Conservation (phyloP, 2,329 filamentous ascomycete genomes). For the Beauveria brongniartii region DNA sequence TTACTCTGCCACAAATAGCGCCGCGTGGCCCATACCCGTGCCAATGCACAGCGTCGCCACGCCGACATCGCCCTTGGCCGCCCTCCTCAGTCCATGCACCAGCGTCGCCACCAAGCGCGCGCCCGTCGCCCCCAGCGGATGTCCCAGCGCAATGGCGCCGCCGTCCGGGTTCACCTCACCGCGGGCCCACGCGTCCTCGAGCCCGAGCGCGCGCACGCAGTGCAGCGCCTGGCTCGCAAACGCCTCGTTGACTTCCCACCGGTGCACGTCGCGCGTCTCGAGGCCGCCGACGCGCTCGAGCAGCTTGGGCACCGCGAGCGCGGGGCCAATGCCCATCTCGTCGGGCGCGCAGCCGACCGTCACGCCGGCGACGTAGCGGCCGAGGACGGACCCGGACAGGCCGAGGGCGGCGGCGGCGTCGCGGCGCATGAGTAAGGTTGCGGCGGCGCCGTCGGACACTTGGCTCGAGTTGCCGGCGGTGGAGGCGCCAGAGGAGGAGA, state of each 20-base stretch:
- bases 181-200: constrained; percentile 53
- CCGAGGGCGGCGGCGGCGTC: constrained; percentile 69
- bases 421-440: constrained; percentile 76
- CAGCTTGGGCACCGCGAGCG: constrained; percentile 75
- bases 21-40: constrained; percentile 72
- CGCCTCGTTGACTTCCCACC: constrained; percentile 93
- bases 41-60: constrained; percentile 89
- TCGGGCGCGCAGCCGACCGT: constrained; percentile 76
- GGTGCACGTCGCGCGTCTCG: constrained; percentile 57
- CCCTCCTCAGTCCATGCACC: constrained; percentile 55
- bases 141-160: constrained; percentile 88
- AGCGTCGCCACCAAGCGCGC: constrained; percentile 72
- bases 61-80: constrained; percentile 62
- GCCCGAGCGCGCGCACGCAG: constrained; percentile 61
- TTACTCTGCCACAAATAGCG: constrained; percentile 56
- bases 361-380: constrained; percentile 70
- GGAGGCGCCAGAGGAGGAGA: constrained; percentile 62
- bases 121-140: constrained; percentile 83
- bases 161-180: constrained; percentile 83
- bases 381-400: constrained; percentile 61
- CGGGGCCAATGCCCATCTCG: constrained; percentile 91
- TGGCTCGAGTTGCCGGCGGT: constrained; percentile 85
- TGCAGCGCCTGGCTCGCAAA: constrained; percentile 61
- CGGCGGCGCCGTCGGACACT: constrained; percentile 81
- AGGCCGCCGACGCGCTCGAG: constrained; percentile 64